Evolutionary conservation across 1,139 yeast genomes (phyloP).

Genomic region (Suhomyces atakaporum): DNA sequence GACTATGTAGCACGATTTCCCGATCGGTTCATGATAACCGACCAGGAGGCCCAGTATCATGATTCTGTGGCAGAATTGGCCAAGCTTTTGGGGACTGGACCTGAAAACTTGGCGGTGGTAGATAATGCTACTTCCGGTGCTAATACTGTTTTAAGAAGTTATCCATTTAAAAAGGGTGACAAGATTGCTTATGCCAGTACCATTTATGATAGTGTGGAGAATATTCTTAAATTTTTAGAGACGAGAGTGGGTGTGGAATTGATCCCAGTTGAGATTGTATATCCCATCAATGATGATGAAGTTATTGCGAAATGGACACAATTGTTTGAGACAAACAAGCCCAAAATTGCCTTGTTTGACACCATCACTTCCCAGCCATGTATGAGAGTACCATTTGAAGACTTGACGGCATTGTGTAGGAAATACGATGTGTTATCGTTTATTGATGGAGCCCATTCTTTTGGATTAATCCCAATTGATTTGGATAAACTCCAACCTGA

Average conservation of each 20-base stretch:
- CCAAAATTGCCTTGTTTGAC: slow-evolving; percentile 57
- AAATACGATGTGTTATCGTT: slow-evolving; percentile 52
- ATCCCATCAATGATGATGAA: slow-evolving; percentile 53
- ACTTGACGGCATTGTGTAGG: slow-evolving; percentile 49
- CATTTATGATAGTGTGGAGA: slow-evolving; percentile 60
- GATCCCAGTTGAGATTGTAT: slow-evolving; percentile 45
- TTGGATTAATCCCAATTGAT: slow-evolving; percentile 56
- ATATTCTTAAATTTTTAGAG: slow-evolving; percentile 51
- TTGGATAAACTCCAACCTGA: slow-evolving; percentile 54
- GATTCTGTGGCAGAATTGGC: slow-evolving; percentile 38
- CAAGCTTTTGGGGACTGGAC: slow-evolving; percentile 44
- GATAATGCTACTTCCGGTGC: slow-evolving; percentile 65
- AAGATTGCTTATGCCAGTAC: slow-evolving; percentile 52
- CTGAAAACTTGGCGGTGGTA: slow-evolving; percentile 49
- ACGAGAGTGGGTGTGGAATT: slow-evolving; percentile 45
- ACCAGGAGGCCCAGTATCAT: slow-evolving; percentile 26
- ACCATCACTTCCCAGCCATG: slow-evolving; percentile 68
- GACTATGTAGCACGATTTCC: slow-evolving; percentile 38
- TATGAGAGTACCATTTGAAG: slow-evolving; percentile 55
- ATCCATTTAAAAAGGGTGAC: slow-evolving; percentile 56
- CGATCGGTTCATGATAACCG: slow-evolving; percentile 37
- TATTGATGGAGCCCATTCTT: slow-evolving; percentile 74
- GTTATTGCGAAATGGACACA: slow-evolving; percentile 44
- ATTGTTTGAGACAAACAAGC: slow-evolving; percentile 25
- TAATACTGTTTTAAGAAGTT: slow-evolving; percentile 58